A percentile compares a stretch with the other conserved stretches of the same genome.
Evolutionary conservation across 2,329 filamentous ascomycete genomes (phyloP).

Genomic region (Fusarium sp.): DNA sequence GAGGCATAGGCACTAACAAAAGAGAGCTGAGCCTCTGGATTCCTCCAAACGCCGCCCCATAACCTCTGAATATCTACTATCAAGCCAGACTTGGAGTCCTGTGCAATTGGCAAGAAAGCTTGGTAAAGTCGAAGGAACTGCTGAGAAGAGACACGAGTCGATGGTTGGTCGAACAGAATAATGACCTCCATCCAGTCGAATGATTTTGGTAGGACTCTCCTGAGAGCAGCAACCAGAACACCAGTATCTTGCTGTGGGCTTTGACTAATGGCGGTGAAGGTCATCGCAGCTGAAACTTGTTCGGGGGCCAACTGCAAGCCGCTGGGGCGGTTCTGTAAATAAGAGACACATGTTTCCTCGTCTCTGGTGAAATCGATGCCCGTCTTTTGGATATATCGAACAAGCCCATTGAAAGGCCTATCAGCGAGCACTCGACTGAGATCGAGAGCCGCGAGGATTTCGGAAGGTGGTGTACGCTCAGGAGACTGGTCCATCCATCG

Average conservation of each 20-base stretch:
- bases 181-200: slow-evolving; percentile 79
- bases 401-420: slow-evolving; percentile 64
- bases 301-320: slow-evolving; percentile 76
- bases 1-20: slow-evolving; percentile 90
- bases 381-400: slow-evolving; percentile 75
- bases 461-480: slow-evolving; percentile 72
- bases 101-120: slow-evolving; percentile 77
- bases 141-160: slow-evolving; percentile 76
- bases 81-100: slow-evolving; percentile 60
- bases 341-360: slow-evolving; percentile 69
- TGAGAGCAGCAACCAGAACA: slow-evolving; percentile 68
- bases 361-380: slow-evolving; percentile 80
- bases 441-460: slow-evolving; percentile 76
- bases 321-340: slow-evolving; percentile 62
- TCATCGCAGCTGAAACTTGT: slow-evolving; percentile 82
- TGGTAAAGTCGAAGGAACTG: slow-evolving; percentile 87
- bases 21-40: slow-evolving; percentile 89
- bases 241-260: slow-evolving; percentile 62
- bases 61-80: slow-evolving; percentile 78
- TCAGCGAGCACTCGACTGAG: slow-evolving; percentile 72
- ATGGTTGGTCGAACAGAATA: slow-evolving; percentile 80
- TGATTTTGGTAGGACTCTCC: slow-evolving; percentile 68
- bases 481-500: slow-evolving; percentile 68
- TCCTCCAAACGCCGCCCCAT: slow-evolving; percentile 91
- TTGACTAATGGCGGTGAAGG: slow-evolving; percentile 70